Percentiles rank a stretch among this genome's conserved stretches.
These are phyloP conservation scores for Ophiostoma tasmaniense DNA, from an alignment of 2,329 filamentous ascomycete genomes.

Conservation along the genomic window DNA sequence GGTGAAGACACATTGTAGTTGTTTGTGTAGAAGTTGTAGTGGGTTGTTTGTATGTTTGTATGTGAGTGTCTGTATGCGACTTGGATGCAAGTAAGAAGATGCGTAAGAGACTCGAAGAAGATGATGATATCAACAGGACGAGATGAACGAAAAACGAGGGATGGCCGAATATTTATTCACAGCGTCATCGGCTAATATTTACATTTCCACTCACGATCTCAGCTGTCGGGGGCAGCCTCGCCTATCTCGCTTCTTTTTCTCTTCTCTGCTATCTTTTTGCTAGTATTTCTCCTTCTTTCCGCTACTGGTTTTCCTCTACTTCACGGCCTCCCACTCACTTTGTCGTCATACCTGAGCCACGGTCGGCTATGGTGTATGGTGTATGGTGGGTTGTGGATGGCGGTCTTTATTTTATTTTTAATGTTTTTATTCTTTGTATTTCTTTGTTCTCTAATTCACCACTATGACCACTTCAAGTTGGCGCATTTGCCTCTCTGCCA, in stretches of 20 bases:
- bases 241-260: background rate
- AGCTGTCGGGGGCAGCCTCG: background rate
- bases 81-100: background rate
- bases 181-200: background rate
- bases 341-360: background rate
- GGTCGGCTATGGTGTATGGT: background rate
- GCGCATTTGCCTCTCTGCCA: background rate
- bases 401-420: background rate
- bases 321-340: background rate
- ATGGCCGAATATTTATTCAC: background rate
- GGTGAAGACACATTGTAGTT: background rate
- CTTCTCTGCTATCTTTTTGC: no score
- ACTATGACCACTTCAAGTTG: background rate
- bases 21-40: background rate
- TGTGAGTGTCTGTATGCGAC: no score
- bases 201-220: background rate
- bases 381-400: background rate
- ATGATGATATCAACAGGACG: background rate
- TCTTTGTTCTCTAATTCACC: background rate
- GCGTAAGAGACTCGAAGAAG: background rate
- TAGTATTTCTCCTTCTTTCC: background rate
- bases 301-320: background rate
- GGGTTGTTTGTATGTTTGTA: background rate
- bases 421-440: background rate
- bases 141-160: background rate